Evolutionary conservation across 2,329 filamentous ascomycete species (phyloP).

Genomic region (Botryosphaeria dothidea): DNA sequence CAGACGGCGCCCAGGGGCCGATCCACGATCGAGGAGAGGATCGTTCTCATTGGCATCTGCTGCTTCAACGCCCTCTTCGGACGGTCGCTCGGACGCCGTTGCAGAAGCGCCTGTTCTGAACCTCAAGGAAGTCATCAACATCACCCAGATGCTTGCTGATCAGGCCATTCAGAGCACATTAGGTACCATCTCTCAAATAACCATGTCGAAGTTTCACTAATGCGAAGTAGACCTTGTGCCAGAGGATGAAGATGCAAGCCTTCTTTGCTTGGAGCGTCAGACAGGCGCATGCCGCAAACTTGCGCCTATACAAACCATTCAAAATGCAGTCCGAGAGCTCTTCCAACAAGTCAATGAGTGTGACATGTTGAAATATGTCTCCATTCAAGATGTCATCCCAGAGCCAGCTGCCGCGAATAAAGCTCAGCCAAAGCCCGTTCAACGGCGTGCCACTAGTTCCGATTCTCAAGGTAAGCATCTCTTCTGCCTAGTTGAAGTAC

Average conservation of each 20-base stretch:
- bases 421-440: slow-evolving; percentile 34
- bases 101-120: not conserved
- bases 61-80: slow-evolving; percentile 16
- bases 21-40: not conserved
- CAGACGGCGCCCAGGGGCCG: not conserved
- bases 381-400: slow-evolving; percentile 47
- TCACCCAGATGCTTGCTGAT: slow-evolving; percentile 18
- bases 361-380: slow-evolving; percentile 29
- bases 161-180: slow-evolving; percentile 15
- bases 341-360: slow-evolving; percentile 37
- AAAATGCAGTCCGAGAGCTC: slow-evolving; percentile 25
- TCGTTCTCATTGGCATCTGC: slow-evolving; percentile 17
- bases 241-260: not conserved
- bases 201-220: not conserved
- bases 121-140: slow-evolving; percentile 16
- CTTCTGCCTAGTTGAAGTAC: not conserved
- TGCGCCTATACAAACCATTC: slow-evolving; percentile 1
- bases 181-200: not conserved
- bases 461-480: slow-evolving; percentile 24
- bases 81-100: not conserved
- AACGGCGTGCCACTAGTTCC: slow-evolving; percentile 29
- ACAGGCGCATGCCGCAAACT: not conserved
- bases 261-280: not conserved
- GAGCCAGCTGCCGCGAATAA: slow-evolving; percentile 27
- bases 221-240: not conserved